These are phyloP conservation scores for Backusella liffmaniae DNA, from an alignment of 192 early-diverging fungal species.

Conservation along the genomic window DNA sequence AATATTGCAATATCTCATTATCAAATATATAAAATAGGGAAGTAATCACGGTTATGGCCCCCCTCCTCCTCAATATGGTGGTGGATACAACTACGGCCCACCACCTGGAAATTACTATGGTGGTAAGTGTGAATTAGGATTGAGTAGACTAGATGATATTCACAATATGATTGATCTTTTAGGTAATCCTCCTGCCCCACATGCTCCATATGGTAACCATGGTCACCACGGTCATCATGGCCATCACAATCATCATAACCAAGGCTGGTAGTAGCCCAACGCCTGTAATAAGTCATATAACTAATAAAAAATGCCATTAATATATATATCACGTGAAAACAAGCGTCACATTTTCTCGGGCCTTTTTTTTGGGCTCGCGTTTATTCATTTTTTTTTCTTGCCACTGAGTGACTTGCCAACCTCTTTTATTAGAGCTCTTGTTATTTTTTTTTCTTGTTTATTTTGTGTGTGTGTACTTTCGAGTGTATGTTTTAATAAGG, in stretches of 20 bases:
- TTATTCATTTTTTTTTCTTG: background rate
- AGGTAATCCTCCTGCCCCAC: background rate
- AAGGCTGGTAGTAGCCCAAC: background rate
- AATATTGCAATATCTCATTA: background rate
- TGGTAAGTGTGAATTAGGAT: background rate
- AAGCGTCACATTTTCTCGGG: background rate
- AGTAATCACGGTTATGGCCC: background rate
- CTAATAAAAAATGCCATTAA: no score
- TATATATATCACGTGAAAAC: background rate
- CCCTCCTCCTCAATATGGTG: background rate
- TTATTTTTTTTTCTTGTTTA: background rate
- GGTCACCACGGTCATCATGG: background rate
- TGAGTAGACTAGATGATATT: background rate
- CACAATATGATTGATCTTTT: background rate
- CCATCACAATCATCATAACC: background rate
- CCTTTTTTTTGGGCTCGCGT: background rate
- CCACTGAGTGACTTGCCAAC: background rate
- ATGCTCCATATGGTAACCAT: background rate
- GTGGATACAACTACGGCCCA: background rate
- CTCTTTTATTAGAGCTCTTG: background rate
- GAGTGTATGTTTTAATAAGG: constrained; percentile 3
- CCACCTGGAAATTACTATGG: background rate
- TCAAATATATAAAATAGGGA: background rate
- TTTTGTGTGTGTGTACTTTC: background rate
- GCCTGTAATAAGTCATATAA: background rate